Percentiles rank a stretch among this genome's conserved stretches.
Conservation (phyloP, 2,329 filamentous ascomycete species). For the Diaporthe citriasiana region DNA sequence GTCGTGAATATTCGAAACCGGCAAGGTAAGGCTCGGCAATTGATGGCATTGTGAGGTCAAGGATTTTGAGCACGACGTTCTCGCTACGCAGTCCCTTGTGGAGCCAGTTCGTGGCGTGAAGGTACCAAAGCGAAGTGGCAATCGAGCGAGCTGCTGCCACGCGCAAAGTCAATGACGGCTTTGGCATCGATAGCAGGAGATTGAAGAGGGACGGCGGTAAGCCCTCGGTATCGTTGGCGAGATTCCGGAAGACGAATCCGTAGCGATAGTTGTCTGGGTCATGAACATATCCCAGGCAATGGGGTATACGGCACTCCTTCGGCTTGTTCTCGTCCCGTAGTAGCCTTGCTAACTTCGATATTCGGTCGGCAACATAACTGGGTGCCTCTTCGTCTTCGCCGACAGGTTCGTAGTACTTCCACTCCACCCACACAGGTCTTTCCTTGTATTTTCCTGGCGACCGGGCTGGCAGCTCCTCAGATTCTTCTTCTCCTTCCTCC, state of each 20-base stretch:
- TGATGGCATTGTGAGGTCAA: slow-evolving; percentile 45
- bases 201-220: slow-evolving; percentile 16
- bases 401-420: slow-evolving; percentile 36
- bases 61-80: slow-evolving; percentile 63
- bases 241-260: slow-evolving; percentile 26
- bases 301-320: slow-evolving; percentile 12
- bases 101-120: slow-evolving; percentile 67
- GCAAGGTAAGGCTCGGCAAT: slow-evolving; percentile 55
- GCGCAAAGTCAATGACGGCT: slow-evolving; percentile 29
- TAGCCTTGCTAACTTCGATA: slow-evolving; percentile 34
- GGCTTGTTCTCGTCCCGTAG: slow-evolving; percentile 34
- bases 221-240: background rate
- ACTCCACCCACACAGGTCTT: slow-evolving; percentile 31
- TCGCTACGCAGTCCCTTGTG: slow-evolving; percentile 66
- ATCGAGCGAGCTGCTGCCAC: slow-evolving; percentile 27
- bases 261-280: slow-evolving; percentile 22
- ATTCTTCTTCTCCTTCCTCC: background rate
- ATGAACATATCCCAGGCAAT: slow-evolving; percentile 29
- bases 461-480: background rate
- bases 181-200: slow-evolving; percentile 14
- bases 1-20: slow-evolving; percentile 65
- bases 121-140: slow-evolving; percentile 47
- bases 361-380: slow-evolving; percentile 1
- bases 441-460: slow-evolving; percentile 20
- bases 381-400: slow-evolving; percentile 15